Conservation (phyloP, 148 eudicot genomes). For the Camellia granthamiana region DNA sequence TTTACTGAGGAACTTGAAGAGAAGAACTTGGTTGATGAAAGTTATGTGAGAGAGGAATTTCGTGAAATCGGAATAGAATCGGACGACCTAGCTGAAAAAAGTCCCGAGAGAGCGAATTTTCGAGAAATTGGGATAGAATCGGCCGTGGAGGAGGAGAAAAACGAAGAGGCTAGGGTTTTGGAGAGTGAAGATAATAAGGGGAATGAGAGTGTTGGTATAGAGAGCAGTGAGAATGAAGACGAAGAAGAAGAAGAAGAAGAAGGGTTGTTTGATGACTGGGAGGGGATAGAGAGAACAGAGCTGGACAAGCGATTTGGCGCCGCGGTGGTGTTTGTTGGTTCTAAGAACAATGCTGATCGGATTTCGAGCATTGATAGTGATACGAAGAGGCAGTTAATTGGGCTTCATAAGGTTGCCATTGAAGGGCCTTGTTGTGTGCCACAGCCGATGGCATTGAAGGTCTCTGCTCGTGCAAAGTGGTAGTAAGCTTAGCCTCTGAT, state of each 20-base stretch:
- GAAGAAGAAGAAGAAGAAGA: conserved; percentile 26
- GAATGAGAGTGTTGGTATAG: conserved; percentile 6
- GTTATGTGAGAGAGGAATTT: conserved; percentile 6
- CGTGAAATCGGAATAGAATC: not conserved
- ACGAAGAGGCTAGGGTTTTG: conserved; percentile 1
- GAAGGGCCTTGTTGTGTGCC: conserved; percentile 60
- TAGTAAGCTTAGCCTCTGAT: conserved; percentile 22
- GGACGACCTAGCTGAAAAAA: not conserved
- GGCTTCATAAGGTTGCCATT: conserved; percentile 60
- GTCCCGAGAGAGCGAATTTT: not conserved
- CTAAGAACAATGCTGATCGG: conserved; percentile 34
- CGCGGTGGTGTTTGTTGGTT: conserved; percentile 50
- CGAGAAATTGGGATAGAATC: conserved; percentile 13
- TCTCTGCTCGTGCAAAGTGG: conserved; percentile 79
- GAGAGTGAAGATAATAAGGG: conserved; percentile 6
- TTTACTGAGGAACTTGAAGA: conserved; percentile 7
- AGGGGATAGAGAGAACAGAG: conserved; percentile 69
- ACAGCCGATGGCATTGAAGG: conserved; percentile 69
- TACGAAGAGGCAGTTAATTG: conserved; percentile 45
- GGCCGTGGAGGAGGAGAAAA: not conserved
- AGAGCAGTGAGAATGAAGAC: not conserved
- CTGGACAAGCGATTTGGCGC: conserved; percentile 55
- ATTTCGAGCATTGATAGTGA: conserved; percentile 24
- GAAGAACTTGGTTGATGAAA: conserved; percentile 8
- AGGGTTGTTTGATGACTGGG: conserved; percentile 54